phyloP scores from a whole-genome alignment of 768 basidiomycete species.

The Cyclocybe aegerita region DNA sequence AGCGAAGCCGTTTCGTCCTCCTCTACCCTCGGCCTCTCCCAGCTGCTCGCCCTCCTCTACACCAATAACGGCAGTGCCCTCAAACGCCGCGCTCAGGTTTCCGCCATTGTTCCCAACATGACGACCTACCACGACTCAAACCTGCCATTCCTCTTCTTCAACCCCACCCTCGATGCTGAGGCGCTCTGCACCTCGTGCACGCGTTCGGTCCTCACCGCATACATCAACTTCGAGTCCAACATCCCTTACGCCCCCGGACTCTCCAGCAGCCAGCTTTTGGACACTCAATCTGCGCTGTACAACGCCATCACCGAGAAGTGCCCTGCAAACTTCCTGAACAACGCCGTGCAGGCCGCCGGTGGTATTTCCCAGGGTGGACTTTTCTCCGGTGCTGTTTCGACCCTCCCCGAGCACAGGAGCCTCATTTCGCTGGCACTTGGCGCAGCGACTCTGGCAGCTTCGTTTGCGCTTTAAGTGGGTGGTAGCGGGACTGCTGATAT shows the following conservation, averaged over 20 bases:
- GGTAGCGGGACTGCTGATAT: conserved; percentile 17
- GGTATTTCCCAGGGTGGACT: conserved; percentile 31
- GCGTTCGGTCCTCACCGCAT: conserved; percentile 69
- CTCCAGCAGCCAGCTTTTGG: conserved; percentile 58
- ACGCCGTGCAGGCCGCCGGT: conserved; percentile 70
- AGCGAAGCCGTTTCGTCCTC: conserved; percentile 19
- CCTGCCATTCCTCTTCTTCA: conserved; percentile 80
- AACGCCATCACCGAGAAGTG: conserved; percentile 59
- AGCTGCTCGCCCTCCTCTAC: conserved; percentile 23
- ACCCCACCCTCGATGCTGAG: conserved; percentile 42
- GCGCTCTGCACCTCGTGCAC: conserved; percentile 83
- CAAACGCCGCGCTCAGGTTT: conserved; percentile 27
- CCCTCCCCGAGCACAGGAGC: conserved; percentile 19
- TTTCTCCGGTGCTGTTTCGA: conserved; percentile 23
- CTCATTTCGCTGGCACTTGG: conserved; percentile 25
- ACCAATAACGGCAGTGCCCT: conserved; percentile 20
- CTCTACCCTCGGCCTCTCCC: conserved; percentile 10
- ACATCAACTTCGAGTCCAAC: conserved; percentile 72
- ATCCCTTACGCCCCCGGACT: conserved; percentile 80
- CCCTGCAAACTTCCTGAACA: conserved; percentile 67
- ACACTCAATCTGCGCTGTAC: conserved; percentile 69
- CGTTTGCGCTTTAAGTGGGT: conserved; percentile 17
- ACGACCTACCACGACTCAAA: conserved; percentile 55
- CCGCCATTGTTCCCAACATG: conserved; percentile 52
- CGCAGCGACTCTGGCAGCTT: conserved; percentile 22